A percentile compares a stretch with the other conserved stretches of the same genome.
Evolutionary conservation across 208 protist genomes (phyloP).

Genomic region (Crithidia brevicula): DNA sequence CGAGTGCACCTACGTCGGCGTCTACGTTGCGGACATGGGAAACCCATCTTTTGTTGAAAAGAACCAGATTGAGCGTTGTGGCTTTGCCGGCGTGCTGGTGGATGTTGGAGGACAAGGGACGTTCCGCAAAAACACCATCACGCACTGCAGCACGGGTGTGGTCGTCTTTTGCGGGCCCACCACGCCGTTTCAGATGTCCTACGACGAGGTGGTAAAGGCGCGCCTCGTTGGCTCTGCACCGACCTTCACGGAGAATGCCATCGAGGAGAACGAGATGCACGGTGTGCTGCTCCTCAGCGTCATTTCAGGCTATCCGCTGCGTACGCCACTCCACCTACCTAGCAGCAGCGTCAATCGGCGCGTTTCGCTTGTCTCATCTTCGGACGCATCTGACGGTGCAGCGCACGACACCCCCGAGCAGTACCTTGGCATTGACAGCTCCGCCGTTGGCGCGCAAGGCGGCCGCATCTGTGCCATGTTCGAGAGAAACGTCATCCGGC

Average conservation of each 20-base stretch:
- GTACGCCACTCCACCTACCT: constrained; percentile 30
- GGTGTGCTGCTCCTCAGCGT: constrained; percentile 78
- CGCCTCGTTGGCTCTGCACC: constrained; percentile 48
- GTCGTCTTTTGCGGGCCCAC: constrained; percentile 66
- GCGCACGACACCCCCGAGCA: constrained; percentile 25
- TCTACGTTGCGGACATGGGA: constrained; percentile 66
- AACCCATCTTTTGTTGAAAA: constrained; percentile 51
- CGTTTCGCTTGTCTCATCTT: not conserved
- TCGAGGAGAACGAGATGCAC: constrained; percentile 79
- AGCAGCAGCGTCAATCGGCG: constrained; percentile 5
- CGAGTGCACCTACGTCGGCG: constrained; percentile 60
- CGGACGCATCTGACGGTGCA: not conserved
- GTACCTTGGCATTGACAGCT: constrained; percentile 13
- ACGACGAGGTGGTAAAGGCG: constrained; percentile 48
- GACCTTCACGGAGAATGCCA: constrained; percentile 63
- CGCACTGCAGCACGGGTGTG: constrained; percentile 56
- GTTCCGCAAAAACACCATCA: constrained; percentile 35
- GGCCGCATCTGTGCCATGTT: constrained; percentile 62
- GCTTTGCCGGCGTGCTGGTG: constrained; percentile 63
- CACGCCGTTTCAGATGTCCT: constrained; percentile 40
- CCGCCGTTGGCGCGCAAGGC: constrained; percentile 9
- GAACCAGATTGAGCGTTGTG: constrained; percentile 73
- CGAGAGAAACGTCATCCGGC: constrained; percentile 59
- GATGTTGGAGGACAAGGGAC: constrained; percentile 58
- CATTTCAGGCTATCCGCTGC: constrained; percentile 49